Evolutionary conservation across 2,329 filamentous ascomycete species (phyloP), one percentile per base, ranked within the genome.

Genomic region (Paradendryphiella salina): DNA sequence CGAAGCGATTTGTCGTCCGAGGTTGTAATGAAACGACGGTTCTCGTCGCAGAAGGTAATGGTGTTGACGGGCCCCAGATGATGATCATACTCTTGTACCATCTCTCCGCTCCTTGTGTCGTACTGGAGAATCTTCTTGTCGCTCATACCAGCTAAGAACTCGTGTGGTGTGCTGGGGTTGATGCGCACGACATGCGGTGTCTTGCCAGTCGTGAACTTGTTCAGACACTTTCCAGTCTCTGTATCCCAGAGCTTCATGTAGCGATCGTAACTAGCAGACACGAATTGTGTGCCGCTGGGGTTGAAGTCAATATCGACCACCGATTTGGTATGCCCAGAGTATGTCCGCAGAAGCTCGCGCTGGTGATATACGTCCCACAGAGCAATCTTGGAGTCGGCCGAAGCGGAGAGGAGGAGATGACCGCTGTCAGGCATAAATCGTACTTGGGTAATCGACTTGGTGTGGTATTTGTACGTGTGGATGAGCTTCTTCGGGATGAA

Each of bases 91-190:
- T 97, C 94, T 70, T 99, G 95, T 10, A 96, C 89, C 51, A 94
- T 82, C 65, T 95, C 85, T 60, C 84, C 85, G 5, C 86, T 85
- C 21, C 95, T 84, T 2, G 86, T 92, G 74, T 99, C 94, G 74
- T 95, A 99, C 70, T 99, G 94, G 34, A 99, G 82, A 63, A 99
- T 99, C 79, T 96, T 96, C 80, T 99, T 99, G 75, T 99, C 93
- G 31, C 90, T 94, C 90, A 97, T 95, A 66, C 94, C 94, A 1
- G 91, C 92, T 48, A 99, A 76, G 74, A 99, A 99, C 73, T 97
- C 93, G 71, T 94, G 88, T 7, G 86, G 84, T 60, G 87, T 85
- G 40, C 85, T 84, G 0, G 93, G 92, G 74, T 97, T 96, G 81
- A 97, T 97, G 61, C 89, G 87, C 62, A 99, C 81, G 44, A 96